phyloP scores from a whole-genome alignment of 257 asterid genomes.

The Gardenia jasminoides region DNA sequence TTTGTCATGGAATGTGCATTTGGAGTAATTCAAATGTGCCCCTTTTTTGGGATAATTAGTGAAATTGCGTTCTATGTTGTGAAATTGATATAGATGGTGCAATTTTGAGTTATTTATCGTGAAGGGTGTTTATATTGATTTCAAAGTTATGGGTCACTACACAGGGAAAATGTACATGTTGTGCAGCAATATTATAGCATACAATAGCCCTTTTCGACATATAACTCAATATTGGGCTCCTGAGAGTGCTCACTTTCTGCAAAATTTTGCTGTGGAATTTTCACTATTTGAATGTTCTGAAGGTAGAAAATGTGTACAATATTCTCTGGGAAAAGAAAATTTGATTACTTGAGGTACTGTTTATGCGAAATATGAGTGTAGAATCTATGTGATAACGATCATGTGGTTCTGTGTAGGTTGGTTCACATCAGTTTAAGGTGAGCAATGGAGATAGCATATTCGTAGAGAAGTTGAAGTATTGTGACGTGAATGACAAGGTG shows the following conservation, averaged over 20 bases:
- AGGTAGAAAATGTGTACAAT: too few species aligned
- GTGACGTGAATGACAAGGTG: slow-evolving; percentile 92
- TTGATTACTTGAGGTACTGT: not conserved
- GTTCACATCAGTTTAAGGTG: slow-evolving; percentile 94
- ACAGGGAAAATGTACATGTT: too few species aligned
- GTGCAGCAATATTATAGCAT: not conserved
- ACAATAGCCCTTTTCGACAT: too few species aligned
- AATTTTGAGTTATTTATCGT: too few species aligned
- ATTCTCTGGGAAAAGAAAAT: not conserved
- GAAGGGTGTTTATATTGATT: too few species aligned
- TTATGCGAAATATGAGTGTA: not conserved
- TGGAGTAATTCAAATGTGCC: not conserved
- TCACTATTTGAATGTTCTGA: too few species aligned
- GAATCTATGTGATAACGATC: not conserved
- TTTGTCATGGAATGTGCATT: too few species aligned
- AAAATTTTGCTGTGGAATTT: too few species aligned
- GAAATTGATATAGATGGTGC: too few species aligned
- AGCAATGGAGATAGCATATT: slow-evolving; percentile 82
- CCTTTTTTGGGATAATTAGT: not conserved
- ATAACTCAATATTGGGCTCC: too few species aligned
- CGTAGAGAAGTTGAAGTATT: slow-evolving; percentile 76
- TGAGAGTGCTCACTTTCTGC: too few species aligned
- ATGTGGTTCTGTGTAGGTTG: slow-evolving; percentile 50
- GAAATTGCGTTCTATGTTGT: not conserved
- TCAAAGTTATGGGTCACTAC: too few species aligned